phyloP scores from a whole-genome alignment of 345 rosid species.

The Lepidium didymum region DNA sequence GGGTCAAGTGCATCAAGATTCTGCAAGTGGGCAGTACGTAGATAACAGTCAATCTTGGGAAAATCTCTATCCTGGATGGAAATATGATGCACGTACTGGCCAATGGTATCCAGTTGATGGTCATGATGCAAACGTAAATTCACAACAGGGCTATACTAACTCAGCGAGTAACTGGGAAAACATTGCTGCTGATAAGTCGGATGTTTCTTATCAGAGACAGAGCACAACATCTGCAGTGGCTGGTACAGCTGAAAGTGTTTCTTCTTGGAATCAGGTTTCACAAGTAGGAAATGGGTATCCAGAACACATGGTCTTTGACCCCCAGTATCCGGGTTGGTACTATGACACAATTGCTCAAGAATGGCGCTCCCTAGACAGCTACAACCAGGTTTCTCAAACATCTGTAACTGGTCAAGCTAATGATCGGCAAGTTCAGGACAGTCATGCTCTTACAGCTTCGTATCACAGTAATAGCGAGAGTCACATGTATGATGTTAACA shows the following conservation, averaged over 20 bases:
- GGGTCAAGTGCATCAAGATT: slow-evolving; percentile 21
- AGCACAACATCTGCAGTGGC: slow-evolving; percentile 45
- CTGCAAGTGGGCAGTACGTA: slow-evolving; percentile 41
- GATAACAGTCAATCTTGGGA: slow-evolving; percentile 66
- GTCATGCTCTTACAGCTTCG: slow-evolving; percentile 30
- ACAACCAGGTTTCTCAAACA: slow-evolving; percentile 47
- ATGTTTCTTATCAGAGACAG: slow-evolving; percentile 56
- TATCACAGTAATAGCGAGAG: slow-evolving; percentile 30
- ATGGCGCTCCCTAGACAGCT: slow-evolving; percentile 70
- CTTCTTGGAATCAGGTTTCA: slow-evolving; percentile 64
- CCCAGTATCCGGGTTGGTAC: slow-evolving; percentile 95
- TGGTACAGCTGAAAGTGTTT: slow-evolving; percentile 48
- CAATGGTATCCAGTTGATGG: slow-evolving; percentile 78
- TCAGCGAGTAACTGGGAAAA: slow-evolving; percentile 38
- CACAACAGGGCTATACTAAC: slow-evolving; percentile 31
- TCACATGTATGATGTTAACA: slow-evolving; percentile 32
- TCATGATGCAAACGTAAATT: slow-evolving; percentile 22
- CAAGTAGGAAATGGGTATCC: slow-evolving; percentile 70
- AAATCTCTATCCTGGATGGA: slow-evolving; percentile 91
- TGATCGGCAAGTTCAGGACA: slow-evolving; percentile 56
- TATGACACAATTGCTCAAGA: slow-evolving; percentile 62
- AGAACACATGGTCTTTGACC: slow-evolving; percentile 83
- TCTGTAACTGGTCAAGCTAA: slow-evolving; percentile 31
- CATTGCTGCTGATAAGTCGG: slow-evolving; percentile 38
- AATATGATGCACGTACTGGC: slow-evolving; percentile 57